Conservation (phyloP, 2,329 filamentous ascomycete genomes). For the Aspergillus spinulosporus region DNA sequence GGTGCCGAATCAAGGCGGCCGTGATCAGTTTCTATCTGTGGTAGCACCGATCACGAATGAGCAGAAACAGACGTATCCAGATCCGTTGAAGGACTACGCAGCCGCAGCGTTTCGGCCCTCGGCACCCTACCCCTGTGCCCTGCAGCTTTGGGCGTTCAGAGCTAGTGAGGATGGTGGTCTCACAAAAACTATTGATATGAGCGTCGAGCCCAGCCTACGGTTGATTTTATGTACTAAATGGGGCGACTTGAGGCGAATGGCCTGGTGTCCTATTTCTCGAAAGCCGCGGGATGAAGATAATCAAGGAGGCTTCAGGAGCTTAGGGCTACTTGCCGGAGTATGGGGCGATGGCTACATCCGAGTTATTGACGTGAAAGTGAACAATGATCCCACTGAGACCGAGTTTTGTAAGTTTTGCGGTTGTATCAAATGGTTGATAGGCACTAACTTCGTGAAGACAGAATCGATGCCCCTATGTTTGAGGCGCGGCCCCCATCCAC, state of each 20-base stretch:
- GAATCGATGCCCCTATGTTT: slow-evolving; percentile 51
- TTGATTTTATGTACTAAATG: slow-evolving; percentile 58
- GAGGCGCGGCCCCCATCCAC: slow-evolving; percentile 52
- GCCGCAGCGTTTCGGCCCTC: slow-evolving; percentile 55
- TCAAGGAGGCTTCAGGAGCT: slow-evolving; percentile 28
- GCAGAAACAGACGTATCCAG: slow-evolving; percentile 36
- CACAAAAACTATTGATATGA: slow-evolving; percentile 46
- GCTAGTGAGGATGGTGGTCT: slow-evolving; percentile 33
- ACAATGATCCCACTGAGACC: slow-evolving; percentile 26
- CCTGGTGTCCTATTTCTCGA: slow-evolving; percentile 57
- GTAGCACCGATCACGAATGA: slow-evolving; percentile 41
- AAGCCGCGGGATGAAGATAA: slow-evolving; percentile 32
- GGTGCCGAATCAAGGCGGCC: slow-evolving; percentile 47
- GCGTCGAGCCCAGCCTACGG: slow-evolving; percentile 47
- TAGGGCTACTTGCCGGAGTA: slow-evolving; percentile 58
- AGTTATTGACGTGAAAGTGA: slow-evolving; percentile 53
- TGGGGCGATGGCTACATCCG: slow-evolving; percentile 60
- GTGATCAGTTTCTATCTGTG: slow-evolving; percentile 59
- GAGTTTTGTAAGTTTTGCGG: slow-evolving; percentile 35
- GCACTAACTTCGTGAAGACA: slow-evolving; percentile 31
- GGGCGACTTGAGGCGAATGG: slow-evolving; percentile 56
- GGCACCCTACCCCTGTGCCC: slow-evolving; percentile 49
- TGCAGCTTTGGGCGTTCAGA: slow-evolving; percentile 62
- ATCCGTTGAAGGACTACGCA: slow-evolving; percentile 33
- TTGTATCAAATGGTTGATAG: not conserved